Evolutionary conservation across 495 filamentous ascomycete genomes (phyloP).

Genomic region (Penicillium coffeae): DNA sequence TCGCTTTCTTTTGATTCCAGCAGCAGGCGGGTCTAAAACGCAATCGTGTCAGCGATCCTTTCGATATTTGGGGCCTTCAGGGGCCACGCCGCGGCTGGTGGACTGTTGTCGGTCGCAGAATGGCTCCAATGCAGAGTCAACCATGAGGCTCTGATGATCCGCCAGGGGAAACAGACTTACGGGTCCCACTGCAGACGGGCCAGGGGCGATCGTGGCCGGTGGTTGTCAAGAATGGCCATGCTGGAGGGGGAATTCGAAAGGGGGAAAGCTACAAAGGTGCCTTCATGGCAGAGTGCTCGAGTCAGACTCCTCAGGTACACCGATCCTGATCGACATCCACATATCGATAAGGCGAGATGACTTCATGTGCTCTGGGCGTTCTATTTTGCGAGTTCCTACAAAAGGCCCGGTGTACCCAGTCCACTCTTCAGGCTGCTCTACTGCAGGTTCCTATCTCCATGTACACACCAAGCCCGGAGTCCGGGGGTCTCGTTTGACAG

Average conservation of each 20-base stretch:
- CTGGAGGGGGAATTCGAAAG: not conserved
- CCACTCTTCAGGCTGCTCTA: not conserved
- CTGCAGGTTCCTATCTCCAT: not conserved
- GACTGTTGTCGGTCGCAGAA: constrained; percentile 19
- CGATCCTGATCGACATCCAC: constrained; percentile 3
- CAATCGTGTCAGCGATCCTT: not conserved
- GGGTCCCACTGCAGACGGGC: constrained; percentile 38
- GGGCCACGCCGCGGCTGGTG: no score
- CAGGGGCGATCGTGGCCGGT: constrained; percentile 16
- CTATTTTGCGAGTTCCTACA: not conserved
- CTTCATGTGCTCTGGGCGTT: not conserved
- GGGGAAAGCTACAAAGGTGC: not conserved
- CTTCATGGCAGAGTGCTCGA: not conserved
- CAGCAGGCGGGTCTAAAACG: constrained; percentile 15
- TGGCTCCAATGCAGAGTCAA: not conserved
- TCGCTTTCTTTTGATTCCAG: constrained; percentile 17
- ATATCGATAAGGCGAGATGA: constrained; percentile 2
- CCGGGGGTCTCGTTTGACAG: no score
- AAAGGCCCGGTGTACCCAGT: not conserved
- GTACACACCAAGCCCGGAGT: no score
- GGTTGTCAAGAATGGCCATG: constrained; percentile 12
- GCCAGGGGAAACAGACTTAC: constrained; percentile 18
- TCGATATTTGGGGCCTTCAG: not conserved
- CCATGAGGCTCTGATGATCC: constrained; percentile 1
- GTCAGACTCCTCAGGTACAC: not conserved